A percentile compares a stretch with the other conserved stretches of the same genome.
Evolutionary conservation across 352 stramenopile genomes (phyloP).

Genomic region (Globisporangium spiculum): DNA sequence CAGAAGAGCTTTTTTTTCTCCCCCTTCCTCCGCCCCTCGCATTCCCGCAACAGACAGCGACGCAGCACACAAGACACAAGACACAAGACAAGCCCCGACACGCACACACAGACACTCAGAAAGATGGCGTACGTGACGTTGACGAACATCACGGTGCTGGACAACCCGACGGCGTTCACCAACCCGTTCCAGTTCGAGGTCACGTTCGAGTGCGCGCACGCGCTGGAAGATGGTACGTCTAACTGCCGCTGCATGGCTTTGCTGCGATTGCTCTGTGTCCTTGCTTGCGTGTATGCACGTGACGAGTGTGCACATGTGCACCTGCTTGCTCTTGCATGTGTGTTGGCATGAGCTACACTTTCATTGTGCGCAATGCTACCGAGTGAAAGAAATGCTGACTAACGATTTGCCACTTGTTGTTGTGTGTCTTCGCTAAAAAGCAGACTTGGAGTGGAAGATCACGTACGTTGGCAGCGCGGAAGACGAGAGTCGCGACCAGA

Average conservation of each 20-base stretch:
- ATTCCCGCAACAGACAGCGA: background rate
- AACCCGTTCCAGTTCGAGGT: slow-evolving; percentile 99
- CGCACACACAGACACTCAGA: background rate
- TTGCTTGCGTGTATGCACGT: background rate
- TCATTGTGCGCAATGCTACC: background rate
- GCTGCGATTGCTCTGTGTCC: background rate
- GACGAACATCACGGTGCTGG: slow-evolving; percentile 95
- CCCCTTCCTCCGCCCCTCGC: background rate
- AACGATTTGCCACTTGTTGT: slow-evolving; percentile 3
- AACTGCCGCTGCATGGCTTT: background rate
- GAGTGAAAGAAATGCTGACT: background rate
- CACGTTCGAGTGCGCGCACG: slow-evolving; percentile 98
- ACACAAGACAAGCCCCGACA: slow-evolving; percentile 1
- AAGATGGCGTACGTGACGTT: slow-evolving; percentile 88
- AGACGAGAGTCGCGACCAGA: slow-evolving; percentile 94
- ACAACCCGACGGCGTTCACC: slow-evolving; percentile 97
- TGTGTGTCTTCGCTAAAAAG: slow-evolving; percentile 17
- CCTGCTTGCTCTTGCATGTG: no score
- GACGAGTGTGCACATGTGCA: no score
- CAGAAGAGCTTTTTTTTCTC: background rate
- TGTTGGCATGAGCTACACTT: slow-evolving; percentile 3
- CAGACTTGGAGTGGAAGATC: slow-evolving; percentile 99
- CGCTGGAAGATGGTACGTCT: slow-evolving; percentile 90
- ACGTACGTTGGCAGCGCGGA: slow-evolving; percentile 98
- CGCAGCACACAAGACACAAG: background rate